Evolutionary conservation across 805 yeast species (phyloP).

Genomic region (Saccharomycopsis guyanensis): DNA sequence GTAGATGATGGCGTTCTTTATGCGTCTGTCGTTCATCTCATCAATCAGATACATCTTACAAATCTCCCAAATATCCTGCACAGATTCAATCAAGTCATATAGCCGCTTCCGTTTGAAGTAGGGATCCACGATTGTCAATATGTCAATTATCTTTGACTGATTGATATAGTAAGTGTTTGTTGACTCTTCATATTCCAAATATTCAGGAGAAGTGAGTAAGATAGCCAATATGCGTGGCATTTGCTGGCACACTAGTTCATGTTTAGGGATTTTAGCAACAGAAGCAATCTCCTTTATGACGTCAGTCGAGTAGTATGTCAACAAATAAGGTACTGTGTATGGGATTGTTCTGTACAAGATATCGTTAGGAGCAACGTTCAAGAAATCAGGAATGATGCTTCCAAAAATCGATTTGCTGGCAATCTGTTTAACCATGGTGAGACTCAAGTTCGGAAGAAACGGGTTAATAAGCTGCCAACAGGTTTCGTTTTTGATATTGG

Average conservation of each 20-base stretch:
- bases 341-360: slow-evolving; percentile 64
- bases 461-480: slow-evolving; percentile 80
- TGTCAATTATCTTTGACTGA: slow-evolving; percentile 41
- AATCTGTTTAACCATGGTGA: slow-evolving; percentile 49
- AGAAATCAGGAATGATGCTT: slow-evolving; percentile 51
- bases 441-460: slow-evolving; percentile 64
- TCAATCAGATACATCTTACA: slow-evolving; percentile 35
- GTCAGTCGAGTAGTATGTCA: slow-evolving; percentile 58
- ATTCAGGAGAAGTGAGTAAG: slow-evolving; percentile 37
- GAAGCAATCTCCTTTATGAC: slow-evolving; percentile 55
- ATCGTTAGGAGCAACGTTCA: slow-evolving; percentile 52
- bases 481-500: slow-evolving; percentile 48
- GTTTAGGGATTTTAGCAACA: slow-evolving; percentile 37
- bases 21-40: slow-evolving; percentile 27
- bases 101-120: slow-evolving; percentile 31
- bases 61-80: slow-evolving; percentile 34
- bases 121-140: slow-evolving; percentile 47
- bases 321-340: slow-evolving; percentile 68
- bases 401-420: slow-evolving; percentile 46
- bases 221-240: slow-evolving; percentile 50
- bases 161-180: slow-evolving; percentile 28
- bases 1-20: slow-evolving; percentile 37
- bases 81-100: slow-evolving; percentile 25
- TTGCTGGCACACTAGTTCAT: slow-evolving; percentile 41
- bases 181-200: slow-evolving; percentile 28